Conservation (phyloP, 2,329 filamentous ascomycete species). For the Immersiporthe knoxdaviesiana region DNA sequence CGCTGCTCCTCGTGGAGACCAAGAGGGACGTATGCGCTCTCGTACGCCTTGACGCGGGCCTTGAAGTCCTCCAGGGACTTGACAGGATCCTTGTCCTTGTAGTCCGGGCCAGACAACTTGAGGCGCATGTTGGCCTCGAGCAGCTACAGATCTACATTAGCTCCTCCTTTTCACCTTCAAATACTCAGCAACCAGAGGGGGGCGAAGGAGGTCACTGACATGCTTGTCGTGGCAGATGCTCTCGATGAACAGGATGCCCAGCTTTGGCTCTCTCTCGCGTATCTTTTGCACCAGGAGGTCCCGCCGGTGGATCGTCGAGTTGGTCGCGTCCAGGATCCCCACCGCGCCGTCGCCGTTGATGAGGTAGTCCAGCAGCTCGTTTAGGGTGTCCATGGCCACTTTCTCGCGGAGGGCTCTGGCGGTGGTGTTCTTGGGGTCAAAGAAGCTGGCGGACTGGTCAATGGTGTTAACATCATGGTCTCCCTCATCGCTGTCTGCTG, state of each 20-base stretch:
- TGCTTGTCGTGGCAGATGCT: conserved; percentile 86
- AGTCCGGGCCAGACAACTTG: conserved; percentile 94
- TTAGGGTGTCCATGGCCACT: conserved; percentile 87
- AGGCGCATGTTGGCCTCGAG: conserved; percentile 96
- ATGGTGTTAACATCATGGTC: conserved; percentile 48
- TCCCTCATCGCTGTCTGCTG: conserved; percentile 15
- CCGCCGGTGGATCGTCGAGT: conserved; percentile 87
- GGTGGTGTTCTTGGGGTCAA: conserved; percentile 84
- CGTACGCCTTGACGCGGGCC: conserved; percentile 87
- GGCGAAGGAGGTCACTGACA: conserved; percentile 40
- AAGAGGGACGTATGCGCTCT: conserved; percentile 89
- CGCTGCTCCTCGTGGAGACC: conserved; percentile 89
- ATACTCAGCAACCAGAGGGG: neutral
- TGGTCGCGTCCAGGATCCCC: conserved; percentile 95
- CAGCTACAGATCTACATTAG: conserved; percentile 49
- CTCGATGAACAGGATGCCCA: conserved; percentile 94
- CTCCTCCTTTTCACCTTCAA: conserved; percentile 9
- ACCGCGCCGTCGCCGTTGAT: conserved; percentile 81
- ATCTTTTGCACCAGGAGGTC: conserved; percentile 84
- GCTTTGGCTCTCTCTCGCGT: conserved; percentile 77
- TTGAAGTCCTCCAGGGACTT: conserved; percentile 90
- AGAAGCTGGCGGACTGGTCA: conserved; percentile 92
- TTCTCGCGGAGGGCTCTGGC: conserved; percentile 86
- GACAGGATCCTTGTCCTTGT: conserved; percentile 87
- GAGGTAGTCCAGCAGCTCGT: conserved; percentile 90